Conservation (phyloP, 257 asterid genomes). For the Forsythia viridissima region DNA sequence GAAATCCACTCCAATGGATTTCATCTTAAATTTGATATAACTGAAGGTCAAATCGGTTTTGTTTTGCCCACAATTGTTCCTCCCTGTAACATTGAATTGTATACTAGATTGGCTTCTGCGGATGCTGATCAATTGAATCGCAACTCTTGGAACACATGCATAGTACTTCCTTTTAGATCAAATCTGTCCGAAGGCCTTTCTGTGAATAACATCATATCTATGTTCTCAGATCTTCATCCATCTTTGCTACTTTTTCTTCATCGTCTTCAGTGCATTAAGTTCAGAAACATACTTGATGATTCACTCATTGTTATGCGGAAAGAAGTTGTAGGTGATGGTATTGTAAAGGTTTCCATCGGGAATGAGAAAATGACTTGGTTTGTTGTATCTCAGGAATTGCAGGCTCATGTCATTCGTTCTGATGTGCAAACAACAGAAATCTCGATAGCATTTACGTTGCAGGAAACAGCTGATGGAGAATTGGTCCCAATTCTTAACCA, state of each 20-base stretch:
- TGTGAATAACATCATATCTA: slow-evolving; percentile 63
- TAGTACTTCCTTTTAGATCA: slow-evolving; percentile 84
- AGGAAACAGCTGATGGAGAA: slow-evolving; percentile 55
- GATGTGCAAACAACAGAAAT: slow-evolving; percentile 74
- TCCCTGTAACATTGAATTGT: slow-evolving; percentile 71
- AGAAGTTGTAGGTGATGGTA: slow-evolving; percentile 70
- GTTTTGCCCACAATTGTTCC: slow-evolving; percentile 86
- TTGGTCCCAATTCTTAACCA: slow-evolving; percentile 67
- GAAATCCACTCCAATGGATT: slow-evolving; percentile 95
- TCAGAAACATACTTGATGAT: slow-evolving; percentile 66
- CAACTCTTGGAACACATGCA: slow-evolving; percentile 80
- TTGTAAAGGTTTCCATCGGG: slow-evolving; percentile 73
- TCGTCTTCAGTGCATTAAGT: slow-evolving; percentile 78
- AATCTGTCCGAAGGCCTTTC: slow-evolving; percentile 49
- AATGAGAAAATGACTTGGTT: slow-evolving; percentile 82
- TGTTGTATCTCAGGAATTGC: slow-evolving; percentile 71
- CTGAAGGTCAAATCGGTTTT: slow-evolving; percentile 94
- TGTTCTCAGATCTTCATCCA: slow-evolving; percentile 94
- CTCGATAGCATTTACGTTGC: slow-evolving; percentile 81
- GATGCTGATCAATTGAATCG: slow-evolving; percentile 41
- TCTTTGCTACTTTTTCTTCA: slow-evolving; percentile 86
- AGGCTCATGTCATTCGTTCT: slow-evolving; percentile 57
- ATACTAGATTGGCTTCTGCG: slow-evolving; percentile 52
- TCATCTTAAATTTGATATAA: slow-evolving; percentile 87
- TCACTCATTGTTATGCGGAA: slow-evolving; percentile 76